phyloP scores from a whole-genome alignment of 1,284 basidiomycete genomes.

The Ceratobasidium theobromae region DNA sequence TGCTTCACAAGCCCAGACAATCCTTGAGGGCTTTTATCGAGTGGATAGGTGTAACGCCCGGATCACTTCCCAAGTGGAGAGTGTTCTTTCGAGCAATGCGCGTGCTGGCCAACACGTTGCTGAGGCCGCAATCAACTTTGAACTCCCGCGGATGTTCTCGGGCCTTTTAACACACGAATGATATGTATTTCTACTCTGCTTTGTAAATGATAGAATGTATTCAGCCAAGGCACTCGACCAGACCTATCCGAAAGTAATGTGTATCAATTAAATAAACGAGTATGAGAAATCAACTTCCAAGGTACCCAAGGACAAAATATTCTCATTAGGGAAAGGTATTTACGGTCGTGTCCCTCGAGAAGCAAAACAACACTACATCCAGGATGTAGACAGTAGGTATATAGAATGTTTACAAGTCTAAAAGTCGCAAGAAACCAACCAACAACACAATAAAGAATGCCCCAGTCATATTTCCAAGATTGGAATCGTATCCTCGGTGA shows the following conservation, averaged over 20 bases:
- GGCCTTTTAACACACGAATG: neutral
- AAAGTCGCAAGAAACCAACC: neutral
- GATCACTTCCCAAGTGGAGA: neutral
- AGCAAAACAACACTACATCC: conserved; percentile 1
- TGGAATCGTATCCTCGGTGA: neutral
- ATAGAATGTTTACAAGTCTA: conserved; percentile 19
- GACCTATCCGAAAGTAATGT: no score
- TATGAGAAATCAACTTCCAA: neutral
- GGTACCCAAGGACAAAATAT: neutral
- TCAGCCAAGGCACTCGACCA: no score
- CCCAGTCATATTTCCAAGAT: neutral
- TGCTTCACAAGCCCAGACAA: conserved; percentile 4
- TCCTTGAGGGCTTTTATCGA: neutral
- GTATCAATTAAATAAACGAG: no score
- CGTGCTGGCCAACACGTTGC: conserved; percentile 15
- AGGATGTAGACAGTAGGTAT: conserved; percentile 4
- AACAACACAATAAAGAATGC: neutral
- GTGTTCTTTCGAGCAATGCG: neutral
- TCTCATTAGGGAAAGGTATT: conserved; percentile 29
- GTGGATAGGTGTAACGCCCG: neutral
- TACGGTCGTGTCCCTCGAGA: conserved; percentile 8
- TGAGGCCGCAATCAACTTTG: neutral
- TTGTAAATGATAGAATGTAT: no score
- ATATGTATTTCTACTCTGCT: no score
- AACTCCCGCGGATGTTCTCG: conserved; percentile 1